phyloP scores from a whole-genome alignment of 2,329 filamentous ascomycete species.

The Neofusicoccum parvum region DNA sequence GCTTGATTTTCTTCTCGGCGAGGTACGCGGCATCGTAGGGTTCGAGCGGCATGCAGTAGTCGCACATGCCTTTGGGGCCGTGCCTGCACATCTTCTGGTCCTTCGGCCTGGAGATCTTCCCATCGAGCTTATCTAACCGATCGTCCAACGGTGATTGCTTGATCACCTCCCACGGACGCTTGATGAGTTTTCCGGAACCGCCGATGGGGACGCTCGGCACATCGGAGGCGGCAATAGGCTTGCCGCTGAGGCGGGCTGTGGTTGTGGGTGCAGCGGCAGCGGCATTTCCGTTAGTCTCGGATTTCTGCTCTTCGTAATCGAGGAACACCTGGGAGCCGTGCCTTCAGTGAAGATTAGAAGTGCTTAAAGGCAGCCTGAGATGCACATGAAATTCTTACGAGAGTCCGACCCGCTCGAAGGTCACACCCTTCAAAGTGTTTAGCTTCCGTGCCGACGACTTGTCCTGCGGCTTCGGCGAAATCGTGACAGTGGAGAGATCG shows the following conservation, averaged over 20 bases:
- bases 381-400: conserved; percentile 44
- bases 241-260: conserved; percentile 68
- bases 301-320: conserved; percentile 67
- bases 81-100: conserved; percentile 92
- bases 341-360: conserved; percentile 48
- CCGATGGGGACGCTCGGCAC: conserved; percentile 62
- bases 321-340: conserved; percentile 93
- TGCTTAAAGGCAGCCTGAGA: background rate
- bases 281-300: conserved; percentile 51
- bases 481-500: conserved; percentile 57
- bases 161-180: conserved; percentile 91
- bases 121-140: conserved; percentile 79
- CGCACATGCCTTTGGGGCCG: conserved; percentile 97
- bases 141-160: conserved; percentile 88
- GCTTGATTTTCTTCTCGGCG: conserved; percentile 96
- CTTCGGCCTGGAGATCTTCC: conserved; percentile 77
- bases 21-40: conserved; percentile 90
- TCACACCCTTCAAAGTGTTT: conserved; percentile 54
- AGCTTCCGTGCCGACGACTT: conserved; percentile 58
- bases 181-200: conserved; percentile 64
- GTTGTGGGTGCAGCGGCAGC: conserved; percentile 33
- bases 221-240: conserved; percentile 70
- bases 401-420: conserved; percentile 60
- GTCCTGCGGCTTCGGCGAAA: conserved; percentile 53
- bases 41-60: conserved; percentile 96